A percentile compares a stretch with the other conserved stretches of the same genome.
Evolutionary conservation across 345 rosid genomes (phyloP).

Genomic region (Arabidopsis arenosa): DNA sequence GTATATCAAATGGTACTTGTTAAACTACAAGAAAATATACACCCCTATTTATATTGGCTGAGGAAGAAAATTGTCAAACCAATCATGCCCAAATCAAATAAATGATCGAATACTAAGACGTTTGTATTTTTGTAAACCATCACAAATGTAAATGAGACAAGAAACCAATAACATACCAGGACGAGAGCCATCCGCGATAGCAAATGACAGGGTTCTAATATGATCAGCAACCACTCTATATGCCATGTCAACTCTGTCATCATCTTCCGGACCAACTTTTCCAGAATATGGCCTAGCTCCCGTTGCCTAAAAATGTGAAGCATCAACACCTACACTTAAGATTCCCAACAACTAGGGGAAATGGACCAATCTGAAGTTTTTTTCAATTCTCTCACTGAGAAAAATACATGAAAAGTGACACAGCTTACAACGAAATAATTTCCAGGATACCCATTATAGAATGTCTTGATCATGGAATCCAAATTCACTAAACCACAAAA

Average conservation of each 20-base stretch:
- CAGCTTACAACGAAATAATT: constrained; percentile 6
- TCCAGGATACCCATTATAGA: constrained; percentile 2
- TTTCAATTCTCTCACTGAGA: not conserved
- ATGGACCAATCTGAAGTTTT: constrained; percentile 13
- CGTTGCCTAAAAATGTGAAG: constrained; percentile 61
- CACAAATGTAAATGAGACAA: constrained; percentile 12
- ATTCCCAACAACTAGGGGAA: constrained; percentile 21
- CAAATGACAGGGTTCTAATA: constrained; percentile 91
- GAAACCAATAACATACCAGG: constrained; percentile 64
- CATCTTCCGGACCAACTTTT: constrained; percentile 86
- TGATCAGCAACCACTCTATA: constrained; percentile 98
- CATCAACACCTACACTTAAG: constrained; percentile 15
- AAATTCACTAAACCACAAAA: constrained; percentile 9
- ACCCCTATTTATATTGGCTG: not conserved
- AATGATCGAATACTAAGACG: not conserved
- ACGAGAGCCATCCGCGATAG: constrained; percentile 97
- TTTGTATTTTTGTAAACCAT: constrained; percentile 5
- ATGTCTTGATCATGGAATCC: constrained; percentile 3
- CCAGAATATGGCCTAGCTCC: constrained; percentile 90
- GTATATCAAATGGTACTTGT: constrained; percentile 19
- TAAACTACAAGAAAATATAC: not conserved
- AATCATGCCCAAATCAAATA: constrained; percentile 2
- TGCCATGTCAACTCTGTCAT: constrained; percentile 89
- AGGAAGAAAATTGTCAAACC: constrained; percentile 5
- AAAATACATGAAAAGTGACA: constrained; percentile 18